Percentiles rank a stretch among this genome's conserved stretches.
These are phyloP conservation scores for Acephala macrosclerotiorum DNA, from an alignment of 2,329 filamentous ascomycete genomes.

Conservation along the genomic window DNA sequence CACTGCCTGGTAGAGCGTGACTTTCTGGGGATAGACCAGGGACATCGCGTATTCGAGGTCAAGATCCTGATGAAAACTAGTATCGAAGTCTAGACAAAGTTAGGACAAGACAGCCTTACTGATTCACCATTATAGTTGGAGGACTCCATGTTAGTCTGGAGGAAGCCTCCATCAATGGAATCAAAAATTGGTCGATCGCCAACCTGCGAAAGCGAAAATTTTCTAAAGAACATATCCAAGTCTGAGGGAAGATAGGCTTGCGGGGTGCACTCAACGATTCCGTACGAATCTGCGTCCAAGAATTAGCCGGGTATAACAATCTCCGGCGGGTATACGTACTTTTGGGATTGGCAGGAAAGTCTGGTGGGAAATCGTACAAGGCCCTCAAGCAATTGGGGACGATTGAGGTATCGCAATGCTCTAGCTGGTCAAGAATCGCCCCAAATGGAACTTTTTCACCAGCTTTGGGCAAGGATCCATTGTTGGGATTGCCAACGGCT, in stretches of 20 bases:
- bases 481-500: conserved; percentile 42
- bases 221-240: conserved; percentile 54
- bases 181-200: conserved; percentile 52
- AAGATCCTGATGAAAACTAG: conserved; percentile 44
- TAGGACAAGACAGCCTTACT: not conserved
- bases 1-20: conserved; percentile 55
- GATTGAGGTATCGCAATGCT: conserved; percentile 59
- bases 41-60: conserved; percentile 58
- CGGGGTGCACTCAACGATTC: conserved; percentile 59
- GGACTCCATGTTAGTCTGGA: conserved; percentile 48
- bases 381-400: conserved; percentile 62
- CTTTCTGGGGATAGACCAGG: conserved; percentile 56
- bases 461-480: conserved; percentile 42
- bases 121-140: conserved; percentile 54
- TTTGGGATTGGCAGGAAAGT: conserved; percentile 40
- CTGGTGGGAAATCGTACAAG: conserved; percentile 54
- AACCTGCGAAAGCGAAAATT: conserved; percentile 50
- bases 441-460: conserved; percentile 27
- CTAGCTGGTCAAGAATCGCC: conserved; percentile 26
- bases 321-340: conserved; percentile 41
- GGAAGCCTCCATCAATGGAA: conserved; percentile 53
- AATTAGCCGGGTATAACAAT: conserved; percentile 1
- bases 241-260: conserved; percentile 60
- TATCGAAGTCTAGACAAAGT: not conserved
- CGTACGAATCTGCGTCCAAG: conserved; percentile 50